These are phyloP conservation scores for Vitis rupestris DNA, from an alignment of 164 flowering plant species.

Conservation along the genomic window DNA sequence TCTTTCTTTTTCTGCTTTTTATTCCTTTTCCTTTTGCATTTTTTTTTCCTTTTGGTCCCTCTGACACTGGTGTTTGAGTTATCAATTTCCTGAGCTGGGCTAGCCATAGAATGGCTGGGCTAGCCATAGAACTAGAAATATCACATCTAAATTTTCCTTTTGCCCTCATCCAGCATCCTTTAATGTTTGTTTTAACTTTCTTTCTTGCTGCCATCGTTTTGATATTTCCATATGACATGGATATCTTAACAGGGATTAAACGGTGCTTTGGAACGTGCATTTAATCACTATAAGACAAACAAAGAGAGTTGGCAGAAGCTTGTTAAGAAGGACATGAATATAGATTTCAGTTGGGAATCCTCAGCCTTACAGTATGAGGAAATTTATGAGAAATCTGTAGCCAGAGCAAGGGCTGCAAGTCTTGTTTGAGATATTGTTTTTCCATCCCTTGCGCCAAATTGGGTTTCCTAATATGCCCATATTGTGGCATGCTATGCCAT, in stretches of 20 bases:
- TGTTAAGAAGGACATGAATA: constrained; percentile 72
- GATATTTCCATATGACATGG: not conserved
- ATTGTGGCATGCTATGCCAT: no score
- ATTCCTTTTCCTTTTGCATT: no score
- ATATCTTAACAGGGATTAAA: constrained; percentile 56
- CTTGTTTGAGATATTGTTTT: constrained; percentile 11
- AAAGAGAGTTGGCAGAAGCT: constrained; percentile 69
- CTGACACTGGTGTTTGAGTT: no score
- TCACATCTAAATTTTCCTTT: no score
- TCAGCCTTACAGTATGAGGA: constrained; percentile 81
- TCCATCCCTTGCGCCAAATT: not conserved
- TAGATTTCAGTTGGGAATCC: constrained; percentile 91
- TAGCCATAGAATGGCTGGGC: no score
- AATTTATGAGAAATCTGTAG: constrained; percentile 71
- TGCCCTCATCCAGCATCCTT: no score
- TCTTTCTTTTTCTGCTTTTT: no score
- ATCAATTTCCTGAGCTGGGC: no score
- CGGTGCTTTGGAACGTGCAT: constrained; percentile 84
- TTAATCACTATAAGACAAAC: constrained; percentile 47
- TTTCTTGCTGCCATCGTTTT: not conserved
- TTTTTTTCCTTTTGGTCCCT: not conserved
- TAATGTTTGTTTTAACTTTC: no score
- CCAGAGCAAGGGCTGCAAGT: constrained; percentile 65
- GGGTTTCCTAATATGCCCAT: no score
- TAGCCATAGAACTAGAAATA: no score